A percentile compares a stretch with the other conserved stretches of the same genome.
phyloP scores from a whole-genome alignment of 257 asterid genomes.

The Henckelia pumila region DNA sequence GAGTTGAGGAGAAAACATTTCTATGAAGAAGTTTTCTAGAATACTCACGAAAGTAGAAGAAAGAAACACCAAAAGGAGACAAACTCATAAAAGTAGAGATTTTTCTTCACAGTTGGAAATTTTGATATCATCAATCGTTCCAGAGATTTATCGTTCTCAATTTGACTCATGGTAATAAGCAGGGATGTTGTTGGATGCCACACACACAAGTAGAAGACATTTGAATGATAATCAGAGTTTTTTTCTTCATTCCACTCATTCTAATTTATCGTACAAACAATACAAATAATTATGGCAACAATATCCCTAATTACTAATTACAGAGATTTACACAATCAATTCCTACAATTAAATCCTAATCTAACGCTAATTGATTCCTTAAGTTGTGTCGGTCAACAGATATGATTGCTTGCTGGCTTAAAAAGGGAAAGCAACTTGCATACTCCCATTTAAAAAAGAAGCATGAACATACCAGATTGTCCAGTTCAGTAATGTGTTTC shows the following conservation, averaged over 20 bases:
- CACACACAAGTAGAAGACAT: too few species aligned
- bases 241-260: too few species aligned
- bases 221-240: too few species aligned
- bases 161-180: neutral
- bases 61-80: neutral
- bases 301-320: too few species aligned
- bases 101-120: neutral
- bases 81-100: neutral
- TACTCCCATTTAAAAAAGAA: neutral
- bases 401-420: neutral
- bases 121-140: neutral
- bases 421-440: neutral
- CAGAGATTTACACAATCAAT: too few species aligned
- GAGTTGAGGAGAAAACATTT: too few species aligned
- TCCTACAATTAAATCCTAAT: too few species aligned
- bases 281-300: too few species aligned
- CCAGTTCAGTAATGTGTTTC: constrained; percentile 1
- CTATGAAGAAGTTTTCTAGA: neutral
- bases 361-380: too few species aligned
- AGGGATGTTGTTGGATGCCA: too few species aligned
- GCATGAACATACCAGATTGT: neutral
- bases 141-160: neutral
- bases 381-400: too few species aligned
- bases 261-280: too few species aligned
- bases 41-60: neutral